phyloP scores from a whole-genome alignment of 768 basidiomycete genomes.

The Suillus brevipes region DNA sequence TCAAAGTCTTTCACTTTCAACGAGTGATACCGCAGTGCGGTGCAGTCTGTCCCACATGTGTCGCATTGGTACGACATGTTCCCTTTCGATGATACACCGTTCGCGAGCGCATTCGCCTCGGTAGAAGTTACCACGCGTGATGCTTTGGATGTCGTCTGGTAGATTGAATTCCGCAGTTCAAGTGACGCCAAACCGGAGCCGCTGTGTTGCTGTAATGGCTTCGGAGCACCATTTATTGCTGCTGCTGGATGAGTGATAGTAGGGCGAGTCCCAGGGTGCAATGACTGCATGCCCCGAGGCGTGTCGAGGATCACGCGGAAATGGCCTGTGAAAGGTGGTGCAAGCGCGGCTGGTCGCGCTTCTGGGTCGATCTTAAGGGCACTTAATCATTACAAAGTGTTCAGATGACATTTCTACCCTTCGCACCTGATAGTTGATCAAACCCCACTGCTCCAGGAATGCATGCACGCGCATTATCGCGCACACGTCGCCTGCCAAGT shows the following conservation, averaged over 20 bases:
- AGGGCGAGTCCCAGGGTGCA: slow-evolving; percentile 79
- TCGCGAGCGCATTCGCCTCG: slow-evolving; percentile 68
- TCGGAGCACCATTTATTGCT: slow-evolving; percentile 50
- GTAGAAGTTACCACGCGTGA: slow-evolving; percentile 64
- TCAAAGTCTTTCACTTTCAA: slow-evolving; percentile 91
- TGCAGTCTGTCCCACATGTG: slow-evolving; percentile 94
- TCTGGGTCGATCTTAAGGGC: slow-evolving; percentile 88
- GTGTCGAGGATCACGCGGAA: slow-evolving; percentile 98
- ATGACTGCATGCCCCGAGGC: slow-evolving; percentile 91
- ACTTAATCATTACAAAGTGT: slow-evolving; percentile 6
- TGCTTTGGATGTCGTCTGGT: slow-evolving; percentile 85
- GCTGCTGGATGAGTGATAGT: slow-evolving; percentile 43
- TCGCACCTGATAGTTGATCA: slow-evolving; percentile 96
- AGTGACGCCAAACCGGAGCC: slow-evolving; percentile 63
- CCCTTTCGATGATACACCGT: slow-evolving; percentile 49
- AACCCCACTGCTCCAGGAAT: slow-evolving; percentile 98
- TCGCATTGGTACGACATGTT: slow-evolving; percentile 74
- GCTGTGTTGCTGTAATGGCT: slow-evolving; percentile 31
- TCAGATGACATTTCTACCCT: neutral
- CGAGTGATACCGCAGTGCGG: slow-evolving; percentile 84
- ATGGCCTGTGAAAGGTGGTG: slow-evolving; percentile 97
- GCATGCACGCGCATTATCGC: slow-evolving; percentile 99
- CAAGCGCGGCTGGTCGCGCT: slow-evolving; percentile 88
- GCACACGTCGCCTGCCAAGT: slow-evolving; percentile 97
- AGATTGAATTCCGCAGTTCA: slow-evolving; percentile 85